Percentiles rank a stretch among this genome's conserved stretches.
Evolutionary conservation across 805 yeast genomes (phyloP).

Genomic region (Candida tibetensis): DNA sequence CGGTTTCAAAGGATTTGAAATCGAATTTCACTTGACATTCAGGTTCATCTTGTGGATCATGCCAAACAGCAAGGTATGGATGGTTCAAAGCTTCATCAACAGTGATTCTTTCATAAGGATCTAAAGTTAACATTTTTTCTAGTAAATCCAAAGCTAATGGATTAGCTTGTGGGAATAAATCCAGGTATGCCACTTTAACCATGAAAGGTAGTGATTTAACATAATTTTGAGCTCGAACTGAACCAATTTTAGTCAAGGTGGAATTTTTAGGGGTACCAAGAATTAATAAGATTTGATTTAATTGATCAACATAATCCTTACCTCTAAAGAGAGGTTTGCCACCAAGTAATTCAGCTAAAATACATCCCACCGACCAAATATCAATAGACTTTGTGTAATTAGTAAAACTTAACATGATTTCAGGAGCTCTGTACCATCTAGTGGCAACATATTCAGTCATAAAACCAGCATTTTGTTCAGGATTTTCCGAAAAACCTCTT

Average conservation of each 20-base stretch:
- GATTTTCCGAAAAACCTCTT: constrained; percentile 79
- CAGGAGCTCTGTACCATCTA: constrained; percentile 98
- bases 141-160: constrained; percentile 75
- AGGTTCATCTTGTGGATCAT: constrained; percentile 80
- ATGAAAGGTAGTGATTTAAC: constrained; percentile 81
- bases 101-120: constrained; percentile 78
- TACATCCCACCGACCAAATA: constrained; percentile 97
- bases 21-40: constrained; percentile 79
- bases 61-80: constrained; percentile 88
- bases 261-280: constrained; percentile 83
- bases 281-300: constrained; percentile 79
- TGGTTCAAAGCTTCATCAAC: constrained; percentile 88
- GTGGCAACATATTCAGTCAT: constrained; percentile 98
- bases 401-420: constrained; percentile 91
- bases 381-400: constrained; percentile 96
- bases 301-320: constrained; percentile 92
- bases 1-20: constrained; percentile 76
- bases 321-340: constrained; percentile 93
- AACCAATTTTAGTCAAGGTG: constrained; percentile 54
- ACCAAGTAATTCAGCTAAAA: constrained; percentile 88
- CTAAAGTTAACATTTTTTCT: constrained; percentile 76
- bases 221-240: constrained; percentile 87
- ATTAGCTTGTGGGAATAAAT: constrained; percentile 79
- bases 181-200: constrained; percentile 71
- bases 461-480: constrained; percentile 87